phyloP scores from a whole-genome alignment of 805 yeast species.

The Saccharomycopsis capsularis region DNA sequence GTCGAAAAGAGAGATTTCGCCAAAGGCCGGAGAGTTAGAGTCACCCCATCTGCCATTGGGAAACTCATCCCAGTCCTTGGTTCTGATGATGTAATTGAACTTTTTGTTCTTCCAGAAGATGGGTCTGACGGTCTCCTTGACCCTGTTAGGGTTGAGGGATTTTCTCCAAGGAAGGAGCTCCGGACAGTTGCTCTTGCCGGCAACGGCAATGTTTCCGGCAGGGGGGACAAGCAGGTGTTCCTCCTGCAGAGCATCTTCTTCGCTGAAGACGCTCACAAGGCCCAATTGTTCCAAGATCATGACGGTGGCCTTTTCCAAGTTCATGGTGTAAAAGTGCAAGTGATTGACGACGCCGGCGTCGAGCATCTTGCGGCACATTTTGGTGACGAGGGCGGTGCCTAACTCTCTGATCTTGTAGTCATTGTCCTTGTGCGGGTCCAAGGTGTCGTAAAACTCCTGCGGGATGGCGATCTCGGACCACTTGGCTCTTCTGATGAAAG shows the following conservation, averaged over 20 bases:
- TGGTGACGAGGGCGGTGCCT: conserved; percentile 76
- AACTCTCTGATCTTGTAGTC: conserved; percentile 79
- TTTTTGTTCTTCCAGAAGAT: conserved; percentile 95
- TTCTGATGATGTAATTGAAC: conserved; percentile 79
- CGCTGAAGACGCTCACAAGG: conserved; percentile 33
- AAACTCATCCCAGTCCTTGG: conserved; percentile 95
- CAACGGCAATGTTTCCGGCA: conserved; percentile 34
- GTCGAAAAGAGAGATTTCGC: conserved; percentile 78
- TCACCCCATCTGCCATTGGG: conserved; percentile 99
- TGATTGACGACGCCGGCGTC: conserved; percentile 73
- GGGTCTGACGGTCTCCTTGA: conserved; percentile 80
- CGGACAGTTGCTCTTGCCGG: conserved; percentile 28
- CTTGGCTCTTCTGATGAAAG: conserved; percentile 85
- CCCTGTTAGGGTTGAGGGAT: conserved; percentile 73
- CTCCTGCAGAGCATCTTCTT: conserved; percentile 1
- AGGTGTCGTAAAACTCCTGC: conserved; percentile 52
- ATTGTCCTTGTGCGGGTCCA: conserved; percentile 84
- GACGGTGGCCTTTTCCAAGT: conserved; percentile 82
- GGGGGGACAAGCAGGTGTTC: neutral
- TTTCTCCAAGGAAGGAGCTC: conserved; percentile 79
- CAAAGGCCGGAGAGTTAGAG: conserved; percentile 94
- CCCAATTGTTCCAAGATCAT: conserved; percentile 77
- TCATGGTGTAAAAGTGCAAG: conserved; percentile 96
- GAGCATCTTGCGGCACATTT: conserved; percentile 70
- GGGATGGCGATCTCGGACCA: conserved; percentile 91